Conservation (phyloP, 176 grass and related monocot species). For the Lolium multiflorum region DNA sequence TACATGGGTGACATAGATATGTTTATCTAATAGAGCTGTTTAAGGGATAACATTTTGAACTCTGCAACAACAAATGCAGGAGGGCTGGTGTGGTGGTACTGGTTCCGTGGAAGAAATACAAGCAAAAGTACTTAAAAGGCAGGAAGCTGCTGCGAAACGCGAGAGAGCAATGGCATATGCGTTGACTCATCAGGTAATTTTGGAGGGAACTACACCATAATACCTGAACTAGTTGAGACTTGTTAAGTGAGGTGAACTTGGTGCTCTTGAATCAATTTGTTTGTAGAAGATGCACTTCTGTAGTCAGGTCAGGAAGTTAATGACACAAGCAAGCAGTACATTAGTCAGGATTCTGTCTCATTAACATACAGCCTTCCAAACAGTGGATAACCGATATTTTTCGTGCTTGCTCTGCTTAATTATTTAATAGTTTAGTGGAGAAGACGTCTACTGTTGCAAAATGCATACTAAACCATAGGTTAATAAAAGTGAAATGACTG, state of each 20-base stretch:
- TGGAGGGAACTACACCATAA: constrained; percentile 2
- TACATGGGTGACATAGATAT: constrained; percentile 7
- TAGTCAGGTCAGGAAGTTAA: background rate
- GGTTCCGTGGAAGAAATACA: constrained; percentile 90
- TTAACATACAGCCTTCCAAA: constrained; percentile 7
- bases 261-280: background rate
- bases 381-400: background rate
- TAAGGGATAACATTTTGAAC: constrained; percentile 1
- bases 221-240: constrained; percentile 10
- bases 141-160: constrained; percentile 90
- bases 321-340: constrained; percentile 13
- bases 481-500: constrained; percentile 15
- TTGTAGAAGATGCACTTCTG: constrained; percentile 34
- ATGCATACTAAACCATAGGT: background rate
- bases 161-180: constrained; percentile 99
- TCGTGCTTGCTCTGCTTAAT: constrained; percentile 12
- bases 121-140: constrained; percentile 86
- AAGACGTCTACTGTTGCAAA: background rate
- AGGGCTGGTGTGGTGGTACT: constrained; percentile 85
- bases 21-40: constrained; percentile 1
- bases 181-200: constrained; percentile 92
- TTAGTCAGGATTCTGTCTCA: constrained; percentile 9
- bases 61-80: constrained; percentile 57
- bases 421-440: constrained; percentile 24
- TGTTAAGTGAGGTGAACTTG: constrained; percentile 27